Percentiles rank a stretch among this genome's conserved stretches.
Conservation (phyloP, 1,284 basidiomycete species). For the Marasmius tenuissimus region DNA sequence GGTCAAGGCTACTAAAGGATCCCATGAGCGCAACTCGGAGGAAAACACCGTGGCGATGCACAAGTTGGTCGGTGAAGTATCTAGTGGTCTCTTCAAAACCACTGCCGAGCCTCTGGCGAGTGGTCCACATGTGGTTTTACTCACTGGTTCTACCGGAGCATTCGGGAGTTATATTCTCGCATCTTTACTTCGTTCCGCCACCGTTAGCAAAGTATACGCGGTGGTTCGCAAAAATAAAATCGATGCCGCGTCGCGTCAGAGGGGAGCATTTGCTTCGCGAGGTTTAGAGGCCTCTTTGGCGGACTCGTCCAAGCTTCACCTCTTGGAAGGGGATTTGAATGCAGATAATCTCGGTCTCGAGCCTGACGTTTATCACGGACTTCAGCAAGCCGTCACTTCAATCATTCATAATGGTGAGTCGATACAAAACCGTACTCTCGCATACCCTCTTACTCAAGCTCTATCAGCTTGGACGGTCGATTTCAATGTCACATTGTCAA, state of each 20-base stretch:
- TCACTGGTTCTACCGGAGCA: neutral
- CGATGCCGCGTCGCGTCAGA: neutral
- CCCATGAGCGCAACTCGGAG: neutral
- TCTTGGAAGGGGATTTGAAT: neutral
- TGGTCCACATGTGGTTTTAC: neutral
- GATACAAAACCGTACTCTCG: too few relatives aligned
- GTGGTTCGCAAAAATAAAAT: neutral
- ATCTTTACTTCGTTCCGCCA: neutral
- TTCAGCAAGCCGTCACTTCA: slow-evolving; percentile 21
- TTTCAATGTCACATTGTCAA: slow-evolving; percentile 28
- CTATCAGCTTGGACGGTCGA: slow-evolving; percentile 35
- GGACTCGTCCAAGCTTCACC: neutral
- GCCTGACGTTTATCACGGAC: neutral
- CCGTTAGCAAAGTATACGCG: neutral
- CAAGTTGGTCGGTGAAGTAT: neutral
- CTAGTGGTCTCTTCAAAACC: neutral
- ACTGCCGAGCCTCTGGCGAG: neutral
- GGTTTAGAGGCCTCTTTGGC: neutral
- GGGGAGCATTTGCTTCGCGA: neutral
- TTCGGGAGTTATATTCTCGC: neutral
- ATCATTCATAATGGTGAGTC: slow-evolving; percentile 34
- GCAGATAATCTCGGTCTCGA: neutral
- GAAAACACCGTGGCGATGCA: neutral
- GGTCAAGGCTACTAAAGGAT: neutral
- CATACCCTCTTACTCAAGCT: too few relatives aligned